These are phyloP conservation scores for Boletellus sp. DNA, from an alignment of 1,284 basidiomycete species.

Conservation along the genomic window DNA sequence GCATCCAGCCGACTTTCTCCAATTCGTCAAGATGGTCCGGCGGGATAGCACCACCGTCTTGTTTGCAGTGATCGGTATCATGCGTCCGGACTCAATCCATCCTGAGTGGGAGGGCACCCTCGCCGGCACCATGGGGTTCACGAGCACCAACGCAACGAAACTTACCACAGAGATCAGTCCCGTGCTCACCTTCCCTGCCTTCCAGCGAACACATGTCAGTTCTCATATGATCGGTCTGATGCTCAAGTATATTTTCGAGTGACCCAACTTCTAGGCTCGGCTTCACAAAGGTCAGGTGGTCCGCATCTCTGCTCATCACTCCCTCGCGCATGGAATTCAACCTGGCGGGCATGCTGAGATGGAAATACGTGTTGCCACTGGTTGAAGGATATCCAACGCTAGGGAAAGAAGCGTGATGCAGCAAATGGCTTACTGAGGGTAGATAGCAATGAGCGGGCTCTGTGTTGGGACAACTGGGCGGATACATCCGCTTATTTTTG, in stretches of 20 bases:
- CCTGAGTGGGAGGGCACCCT: slow-evolving; percentile 23
- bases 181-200: slow-evolving; percentile 50
- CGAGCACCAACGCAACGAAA: slow-evolving; percentile 15
- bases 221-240: slow-evolving; percentile 60
- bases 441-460: slow-evolving; percentile 44
- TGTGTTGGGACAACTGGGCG: slow-evolving; percentile 69
- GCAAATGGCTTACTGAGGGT: slow-evolving; percentile 45
- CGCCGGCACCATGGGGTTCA: slow-evolving; percentile 16
- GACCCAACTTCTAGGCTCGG: slow-evolving; percentile 47
- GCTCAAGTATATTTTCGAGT: slow-evolving; percentile 52
- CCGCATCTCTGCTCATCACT: slow-evolving; percentile 48
- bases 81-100: slow-evolving; percentile 19
- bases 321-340: slow-evolving; percentile 59
- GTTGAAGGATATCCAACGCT: slow-evolving; percentile 30
- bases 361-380: slow-evolving; percentile 47
- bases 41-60: slow-evolving; percentile 23
- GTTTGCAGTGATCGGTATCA: slow-evolving; percentile 50
- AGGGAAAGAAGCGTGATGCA: slow-evolving; percentile 32
- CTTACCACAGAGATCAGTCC: slow-evolving; percentile 49
- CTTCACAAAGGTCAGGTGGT: slow-evolving; percentile 62
- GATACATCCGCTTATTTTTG: no score
- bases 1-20: slow-evolving; percentile 13
- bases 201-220: slow-evolving; percentile 62
- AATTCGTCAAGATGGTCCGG: slow-evolving; percentile 9
- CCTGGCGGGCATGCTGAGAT: slow-evolving; percentile 51